These are phyloP conservation scores for Leptomonas seymouri DNA, from an alignment of 208 protist genomes.

Conservation along the genomic window DNA sequence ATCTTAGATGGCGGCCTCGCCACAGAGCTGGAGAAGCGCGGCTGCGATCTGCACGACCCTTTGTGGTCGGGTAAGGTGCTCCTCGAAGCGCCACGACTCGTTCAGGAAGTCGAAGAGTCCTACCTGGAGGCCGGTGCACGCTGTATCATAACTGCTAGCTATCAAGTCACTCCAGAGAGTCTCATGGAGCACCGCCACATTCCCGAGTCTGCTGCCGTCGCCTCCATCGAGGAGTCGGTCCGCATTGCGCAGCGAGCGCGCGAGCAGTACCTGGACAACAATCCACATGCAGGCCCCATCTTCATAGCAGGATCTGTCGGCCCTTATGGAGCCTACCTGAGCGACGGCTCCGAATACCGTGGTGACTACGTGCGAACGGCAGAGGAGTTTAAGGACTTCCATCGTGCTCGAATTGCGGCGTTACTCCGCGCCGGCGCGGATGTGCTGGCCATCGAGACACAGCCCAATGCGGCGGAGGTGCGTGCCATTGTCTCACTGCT, in stretches of 20 bases:
- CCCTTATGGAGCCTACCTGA: conserved; percentile 67
- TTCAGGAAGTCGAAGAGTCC: conserved; percentile 37
- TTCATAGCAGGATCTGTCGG: conserved; percentile 70
- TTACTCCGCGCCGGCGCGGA: conserved; percentile 55
- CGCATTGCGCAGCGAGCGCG: conserved; percentile 38
- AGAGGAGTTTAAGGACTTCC: conserved; percentile 51
- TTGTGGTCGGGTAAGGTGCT: conserved; percentile 71
- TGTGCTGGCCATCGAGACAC: conserved; percentile 70
- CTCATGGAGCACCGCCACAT: conserved; percentile 47
- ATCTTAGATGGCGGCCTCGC: conserved; percentile 64
- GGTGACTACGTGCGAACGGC: conserved; percentile 42
- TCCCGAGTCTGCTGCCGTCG: conserved; percentile 30
- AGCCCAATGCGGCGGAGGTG: conserved; percentile 51
- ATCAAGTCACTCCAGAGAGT: conserved; percentile 53
- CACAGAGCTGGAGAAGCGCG: conserved; percentile 56
- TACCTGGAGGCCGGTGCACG: conserved; percentile 52
- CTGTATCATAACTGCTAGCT: conserved; percentile 70
- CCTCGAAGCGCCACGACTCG: conserved; percentile 38
- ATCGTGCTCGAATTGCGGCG: conserved; percentile 49
- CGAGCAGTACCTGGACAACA: conserved; percentile 6
- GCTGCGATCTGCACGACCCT: conserved; percentile 51
- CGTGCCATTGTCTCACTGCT: conserved; percentile 50
- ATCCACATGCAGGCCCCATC: conserved; percentile 22
- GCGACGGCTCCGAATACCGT: conserved; percentile 66
- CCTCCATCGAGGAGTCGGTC: conserved; percentile 43